Base-by-base conservation (phyloP, 805 yeast species). In the Dipodascus albidus region DNA sequence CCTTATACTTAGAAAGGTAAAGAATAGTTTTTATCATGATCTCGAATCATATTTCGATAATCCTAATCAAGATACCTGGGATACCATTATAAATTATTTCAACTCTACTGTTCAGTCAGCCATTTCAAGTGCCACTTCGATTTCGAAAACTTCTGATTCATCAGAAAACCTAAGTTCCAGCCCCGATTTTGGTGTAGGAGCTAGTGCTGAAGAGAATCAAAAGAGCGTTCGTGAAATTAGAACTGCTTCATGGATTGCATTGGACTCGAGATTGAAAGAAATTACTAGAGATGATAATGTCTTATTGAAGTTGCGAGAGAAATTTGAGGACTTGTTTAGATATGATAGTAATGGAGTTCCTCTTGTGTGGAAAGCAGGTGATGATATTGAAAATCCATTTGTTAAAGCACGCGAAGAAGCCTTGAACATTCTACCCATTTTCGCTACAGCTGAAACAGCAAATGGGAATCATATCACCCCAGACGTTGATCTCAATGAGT, bases 281-380 rank as follows among this genome's bases (percentile, higher is more conserved):
- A 75, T 78, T 58, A 67, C 86, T 50, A 76, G 80, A 24, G 84
- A 80, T 55, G 96, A 86, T 52, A 79, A 77, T 20, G 78, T 86
- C 4, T 72, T 83, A 1, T 71, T 74, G 52, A 74, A 87, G 23
- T 68, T 91, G 63, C 81, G 87, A 63, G 95, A 87, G 55, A 72
- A 79, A 55, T 91, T 93, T 70, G 97, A 91, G 60, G 87, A 82
- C 54, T 72, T 69, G 47, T 91, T 93, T 71, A 76, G 91, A 60
- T 93, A 85, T 65, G 96, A 89, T 65, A 82, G 77, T 35, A 77
- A 82, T 56, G 95, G 90, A 2, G 68, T 87, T 24, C 99, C 99
- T 14, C 76, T 81, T 41, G 73, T 90, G 31, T 91, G 95, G 86
- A 81, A 79, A 58, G 82, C 80, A 53, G 77, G 83, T 27, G 74